phyloP scores from a whole-genome alignment of 768 basidiomycete species.

The Tulasnella sp. region DNA sequence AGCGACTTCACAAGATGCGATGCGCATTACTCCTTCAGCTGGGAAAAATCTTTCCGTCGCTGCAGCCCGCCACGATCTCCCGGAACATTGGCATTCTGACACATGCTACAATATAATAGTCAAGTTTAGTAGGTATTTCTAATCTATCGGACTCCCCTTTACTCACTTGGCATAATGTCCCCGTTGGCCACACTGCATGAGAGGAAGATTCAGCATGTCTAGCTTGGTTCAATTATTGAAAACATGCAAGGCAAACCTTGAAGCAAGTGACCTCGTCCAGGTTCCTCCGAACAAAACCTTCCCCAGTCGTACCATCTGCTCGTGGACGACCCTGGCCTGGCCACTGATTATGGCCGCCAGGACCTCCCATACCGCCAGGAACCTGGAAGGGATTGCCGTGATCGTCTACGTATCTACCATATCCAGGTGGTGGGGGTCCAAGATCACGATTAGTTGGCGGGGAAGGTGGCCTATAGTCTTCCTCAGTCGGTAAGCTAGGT shows the following conservation, averaged over 20 bases:
- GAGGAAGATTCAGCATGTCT: conserved; percentile 6
- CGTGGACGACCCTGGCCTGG: conserved; percentile 19
- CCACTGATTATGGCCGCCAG: conserved; percentile 23
- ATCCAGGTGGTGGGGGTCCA: conserved; percentile 86
- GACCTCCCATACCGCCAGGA: conserved; percentile 24
- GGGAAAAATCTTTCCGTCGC: conserved; percentile 22
- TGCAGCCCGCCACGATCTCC: conserved; percentile 82
- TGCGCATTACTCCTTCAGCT: neutral
- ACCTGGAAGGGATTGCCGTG: conserved; percentile 43
- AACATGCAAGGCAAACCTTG: conserved; percentile 38
- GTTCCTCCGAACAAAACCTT: conserved; percentile 43
- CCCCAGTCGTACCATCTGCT: conserved; percentile 25
- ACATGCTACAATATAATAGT: conserved; percentile 37
- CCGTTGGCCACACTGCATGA: conserved; percentile 66
- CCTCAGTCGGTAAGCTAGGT: conserved; percentile 53
- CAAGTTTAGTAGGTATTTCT: neutral
- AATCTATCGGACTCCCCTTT: neutral
- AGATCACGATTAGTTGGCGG: conserved; percentile 66
- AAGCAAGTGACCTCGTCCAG: conserved; percentile 78
- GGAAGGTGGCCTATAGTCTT: conserved; percentile 66
- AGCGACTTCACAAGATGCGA: neutral
- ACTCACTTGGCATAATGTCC: conserved; percentile 80
- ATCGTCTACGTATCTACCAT: conserved; percentile 64
- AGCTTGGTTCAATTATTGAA: neutral
- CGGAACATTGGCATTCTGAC: conserved; percentile 80